phyloP scores from a whole-genome alignment of 352 stramenopile species.

The Pythium brachiatum region DNA sequence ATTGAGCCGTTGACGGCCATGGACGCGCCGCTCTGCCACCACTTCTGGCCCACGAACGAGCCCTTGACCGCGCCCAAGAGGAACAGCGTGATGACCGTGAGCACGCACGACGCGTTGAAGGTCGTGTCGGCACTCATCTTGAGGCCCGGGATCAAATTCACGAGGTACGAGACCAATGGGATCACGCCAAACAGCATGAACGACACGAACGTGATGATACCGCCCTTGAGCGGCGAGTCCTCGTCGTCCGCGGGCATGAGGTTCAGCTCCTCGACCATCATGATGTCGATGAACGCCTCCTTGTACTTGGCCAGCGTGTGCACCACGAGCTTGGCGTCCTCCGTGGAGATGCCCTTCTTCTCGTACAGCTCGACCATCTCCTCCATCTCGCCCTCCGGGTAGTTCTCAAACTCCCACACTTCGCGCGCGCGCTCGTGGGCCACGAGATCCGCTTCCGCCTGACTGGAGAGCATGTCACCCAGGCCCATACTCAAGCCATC shows the following conservation, averaged over 20 bases:
- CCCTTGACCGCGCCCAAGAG: conserved; percentile 92
- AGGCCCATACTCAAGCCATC: conserved; percentile 95
- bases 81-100: conserved; percentile 94
- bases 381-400: conserved; percentile 93
- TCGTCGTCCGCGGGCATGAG: conserved; percentile 93
- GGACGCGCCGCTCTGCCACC: conserved; percentile 57
- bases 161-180: conserved; percentile 92
- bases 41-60: conserved; percentile 77
- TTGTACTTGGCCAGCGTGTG: conserved; percentile 96
- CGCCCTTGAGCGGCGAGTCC: conserved; percentile 81
- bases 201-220: conserved; percentile 88
- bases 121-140: conserved; percentile 54
- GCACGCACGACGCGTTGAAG: conserved; percentile 91
- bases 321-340: conserved; percentile 91
- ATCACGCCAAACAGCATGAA: conserved; percentile 92
- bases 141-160: conserved; percentile 78
- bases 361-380: conserved; percentile 98
- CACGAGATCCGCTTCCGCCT: conserved; percentile 92
- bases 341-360: conserved; percentile 84
- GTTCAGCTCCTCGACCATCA: conserved; percentile 97
- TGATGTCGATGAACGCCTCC: conserved; percentile 96
- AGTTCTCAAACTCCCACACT: conserved; percentile 95
- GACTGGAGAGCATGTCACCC: conserved; percentile 92
- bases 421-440: conserved; percentile 91
- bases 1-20: conserved; percentile 81